These are phyloP conservation scores for Polytrichum formosum DNA, from an alignment of 225 moss, liverwort and hornwort genomes.

Conservation along the genomic window DNA sequence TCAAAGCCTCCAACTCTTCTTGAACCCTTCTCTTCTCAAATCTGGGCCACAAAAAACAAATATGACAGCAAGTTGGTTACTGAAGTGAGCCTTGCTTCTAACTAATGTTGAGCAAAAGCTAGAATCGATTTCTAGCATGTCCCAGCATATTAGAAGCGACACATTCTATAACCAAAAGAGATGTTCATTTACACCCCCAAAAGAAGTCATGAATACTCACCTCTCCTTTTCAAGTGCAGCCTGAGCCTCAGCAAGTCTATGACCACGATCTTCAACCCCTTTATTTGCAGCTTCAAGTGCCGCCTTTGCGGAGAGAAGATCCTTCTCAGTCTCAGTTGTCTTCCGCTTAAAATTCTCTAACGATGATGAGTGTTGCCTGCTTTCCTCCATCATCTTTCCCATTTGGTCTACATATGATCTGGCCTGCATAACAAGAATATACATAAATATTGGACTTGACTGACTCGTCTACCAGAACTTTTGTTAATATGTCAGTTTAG, in stretches of 20 bases:
- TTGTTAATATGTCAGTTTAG: no score
- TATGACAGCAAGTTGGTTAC: neutral
- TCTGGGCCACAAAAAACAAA: conserved; percentile 25
- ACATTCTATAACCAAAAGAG: no score
- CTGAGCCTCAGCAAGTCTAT: conserved; percentile 72
- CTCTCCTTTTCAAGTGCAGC: conserved; percentile 83
- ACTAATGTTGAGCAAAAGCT: no score
- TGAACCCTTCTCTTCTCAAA: conserved; percentile 86
- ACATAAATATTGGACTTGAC: no score
- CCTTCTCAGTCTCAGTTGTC: conserved; percentile 77
- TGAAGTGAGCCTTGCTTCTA: no score
- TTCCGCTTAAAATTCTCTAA: conserved; percentile 77
- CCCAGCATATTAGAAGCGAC: no score
- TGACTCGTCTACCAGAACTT: no score
- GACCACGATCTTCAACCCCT: conserved; percentile 77
- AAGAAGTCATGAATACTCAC: conserved; percentile 23
- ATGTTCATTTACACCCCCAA: no score
- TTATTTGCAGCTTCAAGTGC: conserved; percentile 76
- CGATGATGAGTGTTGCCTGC: conserved; percentile 60
- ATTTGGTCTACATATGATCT: conserved; percentile 76
- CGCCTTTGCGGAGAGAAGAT: conserved; percentile 54
- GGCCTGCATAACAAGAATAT: conserved; percentile 48
- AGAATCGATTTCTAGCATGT: no score
- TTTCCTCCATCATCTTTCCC: conserved; percentile 73
- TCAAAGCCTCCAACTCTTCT: conserved; percentile 74